Conservation (phyloP, 192 early-diverging fungal genomes). For the Podila clonocystis region DNA sequence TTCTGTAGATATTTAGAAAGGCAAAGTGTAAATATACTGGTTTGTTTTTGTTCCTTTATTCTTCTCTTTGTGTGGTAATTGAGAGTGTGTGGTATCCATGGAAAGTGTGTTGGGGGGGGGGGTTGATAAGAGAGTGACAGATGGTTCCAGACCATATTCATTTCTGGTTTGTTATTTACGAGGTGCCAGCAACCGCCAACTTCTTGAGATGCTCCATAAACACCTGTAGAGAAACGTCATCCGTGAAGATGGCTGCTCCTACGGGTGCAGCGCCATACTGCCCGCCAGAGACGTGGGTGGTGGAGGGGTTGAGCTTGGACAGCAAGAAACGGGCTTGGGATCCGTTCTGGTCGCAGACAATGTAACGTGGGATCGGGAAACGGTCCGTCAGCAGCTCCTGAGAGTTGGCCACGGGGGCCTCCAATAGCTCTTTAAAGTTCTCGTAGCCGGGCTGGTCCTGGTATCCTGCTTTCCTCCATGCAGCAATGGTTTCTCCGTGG, state of each 20-base stretch:
- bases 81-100: too few relatives aligned
- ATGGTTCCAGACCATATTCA: neutral
- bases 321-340: slow-evolving; percentile 99
- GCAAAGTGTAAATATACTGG: neutral
- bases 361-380: slow-evolving; percentile 98
- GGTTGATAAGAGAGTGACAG: neutral
- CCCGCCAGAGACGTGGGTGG: slow-evolving; percentile 86
- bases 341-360: slow-evolving; percentile 96
- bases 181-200: slow-evolving; percentile 52
- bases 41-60: neutral
- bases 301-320: slow-evolving; percentile 99
- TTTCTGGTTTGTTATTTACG: slow-evolving; percentile 28
- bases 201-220: slow-evolving; percentile 97
- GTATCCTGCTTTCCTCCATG: slow-evolving; percentile 96
- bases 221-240: slow-evolving; percentile 97
- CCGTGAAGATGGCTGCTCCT: slow-evolving; percentile 95
- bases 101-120: neutral
- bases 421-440: slow-evolving; percentile 92
- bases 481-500: slow-evolving; percentile 97
- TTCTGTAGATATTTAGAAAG: neutral
- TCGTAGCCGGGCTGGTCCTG: slow-evolving; percentile 96
- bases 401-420: slow-evolving; percentile 88
- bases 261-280: slow-evolving; percentile 69
- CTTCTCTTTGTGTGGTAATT: too few relatives aligned
- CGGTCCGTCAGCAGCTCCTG: slow-evolving; percentile 92